Percentiles rank a stretch among this genome's conserved stretches.
Evolutionary conservation across 139 green algal genomes (phyloP).

Genomic region (Chlorella sorokiniana): DNA sequence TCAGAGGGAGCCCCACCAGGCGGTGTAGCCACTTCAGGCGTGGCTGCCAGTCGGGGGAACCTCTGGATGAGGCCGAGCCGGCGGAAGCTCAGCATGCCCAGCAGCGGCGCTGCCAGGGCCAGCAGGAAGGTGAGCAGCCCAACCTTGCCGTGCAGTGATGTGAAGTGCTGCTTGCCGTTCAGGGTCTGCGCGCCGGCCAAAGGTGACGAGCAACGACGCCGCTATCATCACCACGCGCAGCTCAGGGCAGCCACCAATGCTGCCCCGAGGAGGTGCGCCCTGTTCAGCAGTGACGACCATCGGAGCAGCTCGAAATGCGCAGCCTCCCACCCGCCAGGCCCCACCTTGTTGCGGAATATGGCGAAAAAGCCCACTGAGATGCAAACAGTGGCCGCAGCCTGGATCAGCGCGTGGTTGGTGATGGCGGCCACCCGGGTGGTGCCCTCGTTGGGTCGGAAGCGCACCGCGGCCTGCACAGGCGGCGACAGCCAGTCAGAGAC

Average conservation of each 20-base stretch:
- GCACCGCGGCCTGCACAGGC: too few species aligned
- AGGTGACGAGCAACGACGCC: too few species aligned
- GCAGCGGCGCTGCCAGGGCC: slow-evolving; percentile 42
- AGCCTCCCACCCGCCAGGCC: neutral
- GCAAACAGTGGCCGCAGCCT: slow-evolving; percentile 38
- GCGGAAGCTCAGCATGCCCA: slow-evolving; percentile 61
- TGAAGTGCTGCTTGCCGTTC: slow-evolving; percentile 47
- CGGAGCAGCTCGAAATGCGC: neutral
- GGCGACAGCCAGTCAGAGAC: too few species aligned
- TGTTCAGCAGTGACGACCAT: neutral
- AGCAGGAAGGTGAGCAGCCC: slow-evolving; percentile 51
- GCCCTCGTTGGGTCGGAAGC: slow-evolving; percentile 32
- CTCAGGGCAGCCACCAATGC: too few species aligned
- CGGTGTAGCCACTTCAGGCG: slow-evolving; percentile 61
- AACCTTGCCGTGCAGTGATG: slow-evolving; percentile 44
- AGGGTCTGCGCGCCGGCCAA: slow-evolving; percentile 7
- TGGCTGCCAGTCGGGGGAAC: slow-evolving; percentile 55
- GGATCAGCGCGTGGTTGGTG: slow-evolving; percentile 43
- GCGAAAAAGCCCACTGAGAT: slow-evolving; percentile 55
- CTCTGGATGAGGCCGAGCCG: slow-evolving; percentile 54
- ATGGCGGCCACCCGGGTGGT: slow-evolving; percentile 32
- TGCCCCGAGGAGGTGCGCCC: too few species aligned
- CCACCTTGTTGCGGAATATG: slow-evolving; percentile 70
- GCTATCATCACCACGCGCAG: too few species aligned
- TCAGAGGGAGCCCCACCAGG: slow-evolving; percentile 18